phyloP scores from a whole-genome alignment of 495 filamentous ascomycete species.

The Terfezia boudieri region DNA sequence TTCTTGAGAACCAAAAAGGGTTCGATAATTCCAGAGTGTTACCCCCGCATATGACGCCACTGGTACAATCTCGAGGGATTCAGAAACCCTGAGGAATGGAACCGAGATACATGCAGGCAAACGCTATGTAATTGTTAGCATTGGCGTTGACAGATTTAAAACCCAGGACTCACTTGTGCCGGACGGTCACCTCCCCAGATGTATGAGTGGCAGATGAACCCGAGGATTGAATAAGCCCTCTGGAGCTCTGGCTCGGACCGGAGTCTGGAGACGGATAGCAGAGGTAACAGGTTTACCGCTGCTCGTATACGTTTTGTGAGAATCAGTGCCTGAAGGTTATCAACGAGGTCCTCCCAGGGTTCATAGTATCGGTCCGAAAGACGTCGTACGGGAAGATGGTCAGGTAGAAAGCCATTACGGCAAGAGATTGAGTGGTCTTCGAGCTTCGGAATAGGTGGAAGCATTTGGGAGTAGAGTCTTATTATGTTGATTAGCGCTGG shows the following conservation, averaged over 20 bases:
- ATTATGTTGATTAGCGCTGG: too few relatives aligned
- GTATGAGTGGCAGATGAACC: slow-evolving; percentile 77
- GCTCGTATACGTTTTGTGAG: slow-evolving; percentile 58
- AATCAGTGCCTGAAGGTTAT: slow-evolving; percentile 70
- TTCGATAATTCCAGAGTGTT: slow-evolving; percentile 89
- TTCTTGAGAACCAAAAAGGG: slow-evolving; percentile 57
- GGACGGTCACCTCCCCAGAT: slow-evolving; percentile 84
- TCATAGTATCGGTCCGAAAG: slow-evolving; percentile 78
- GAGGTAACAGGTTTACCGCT: slow-evolving; percentile 53
- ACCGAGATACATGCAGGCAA: slow-evolving; percentile 68
- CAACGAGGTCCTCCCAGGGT: slow-evolving; percentile 68
- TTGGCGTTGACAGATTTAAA: too few relatives aligned
- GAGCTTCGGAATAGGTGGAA: slow-evolving; percentile 55
- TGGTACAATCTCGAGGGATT: slow-evolving; percentile 65
- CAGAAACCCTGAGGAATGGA: slow-evolving; percentile 56
- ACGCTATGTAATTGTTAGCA: slow-evolving; percentile 27
- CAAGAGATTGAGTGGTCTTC: slow-evolving; percentile 75
- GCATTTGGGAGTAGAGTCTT: slow-evolving; percentile 30
- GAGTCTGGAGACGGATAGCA: slow-evolving; percentile 60
- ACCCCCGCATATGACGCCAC: slow-evolving; percentile 89
- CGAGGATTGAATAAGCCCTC: slow-evolving; percentile 67
- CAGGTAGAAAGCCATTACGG: slow-evolving; percentile 69
- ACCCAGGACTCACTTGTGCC: slow-evolving; percentile 32
- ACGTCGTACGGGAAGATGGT: slow-evolving; percentile 51
- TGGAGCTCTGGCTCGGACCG: slow-evolving; percentile 73